Conservation (phyloP, 768 basidiomycete genomes). For the Russula sp. region DNA sequence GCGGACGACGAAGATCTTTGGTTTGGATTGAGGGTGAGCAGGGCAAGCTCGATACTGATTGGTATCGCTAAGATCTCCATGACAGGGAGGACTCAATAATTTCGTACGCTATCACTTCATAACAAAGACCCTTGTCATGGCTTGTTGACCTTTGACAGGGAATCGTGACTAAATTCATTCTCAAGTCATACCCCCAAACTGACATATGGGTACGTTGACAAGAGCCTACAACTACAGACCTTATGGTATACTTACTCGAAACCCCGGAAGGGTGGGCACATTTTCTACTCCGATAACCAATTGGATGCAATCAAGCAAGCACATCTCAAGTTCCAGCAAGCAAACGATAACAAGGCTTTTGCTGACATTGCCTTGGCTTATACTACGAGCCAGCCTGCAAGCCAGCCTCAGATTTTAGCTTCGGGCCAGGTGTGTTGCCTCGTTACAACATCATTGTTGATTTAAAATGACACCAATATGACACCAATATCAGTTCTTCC, state of each 20-base stretch:
- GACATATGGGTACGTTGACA: constrained; percentile 17
- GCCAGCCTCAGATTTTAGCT: no score
- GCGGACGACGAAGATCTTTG: constrained; percentile 14
- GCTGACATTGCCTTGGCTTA: background rate
- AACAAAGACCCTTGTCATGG: background rate
- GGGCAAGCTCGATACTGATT: background rate
- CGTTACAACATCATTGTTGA: background rate
- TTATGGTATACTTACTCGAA: background rate
- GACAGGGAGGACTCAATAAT: constrained; percentile 25
- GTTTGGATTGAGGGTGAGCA: constrained; percentile 25
- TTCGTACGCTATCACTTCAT: background rate
- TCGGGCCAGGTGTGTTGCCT: background rate
- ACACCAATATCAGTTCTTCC: background rate
- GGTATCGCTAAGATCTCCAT: background rate
- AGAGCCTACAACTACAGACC: background rate
- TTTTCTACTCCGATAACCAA: background rate
- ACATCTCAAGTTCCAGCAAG: constrained; percentile 8
- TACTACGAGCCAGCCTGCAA: background rate
- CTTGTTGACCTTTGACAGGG: constrained; percentile 9
- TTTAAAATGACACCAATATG: background rate
- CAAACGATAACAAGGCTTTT: constrained; percentile 4
- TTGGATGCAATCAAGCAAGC: background rate
- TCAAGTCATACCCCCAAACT: constrained; percentile 13
- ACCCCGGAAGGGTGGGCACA: background rate
- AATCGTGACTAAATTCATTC: constrained; percentile 25